Evolutionary conservation across 129 eudicot genomes (phyloP).

Genomic region (Daucus carota): DNA sequence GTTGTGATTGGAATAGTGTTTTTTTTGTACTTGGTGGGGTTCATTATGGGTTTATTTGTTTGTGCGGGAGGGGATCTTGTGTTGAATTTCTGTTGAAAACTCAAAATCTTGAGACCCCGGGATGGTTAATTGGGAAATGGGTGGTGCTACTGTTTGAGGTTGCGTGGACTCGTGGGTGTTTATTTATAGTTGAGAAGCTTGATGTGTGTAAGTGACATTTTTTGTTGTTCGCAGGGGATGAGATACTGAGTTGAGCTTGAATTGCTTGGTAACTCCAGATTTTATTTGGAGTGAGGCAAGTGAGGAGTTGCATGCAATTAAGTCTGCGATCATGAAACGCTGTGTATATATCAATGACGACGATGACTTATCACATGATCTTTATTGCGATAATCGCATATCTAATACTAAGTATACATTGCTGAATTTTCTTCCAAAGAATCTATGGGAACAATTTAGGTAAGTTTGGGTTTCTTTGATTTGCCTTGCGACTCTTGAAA

Average conservation of each 20-base stretch:
- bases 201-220: too few species aligned
- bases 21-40: neutral
- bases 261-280: constrained; percentile 14
- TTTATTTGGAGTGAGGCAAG: constrained; percentile 15
- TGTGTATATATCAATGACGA: constrained; percentile 78
- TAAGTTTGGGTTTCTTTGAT: constrained; percentile 12
- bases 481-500: neutral
- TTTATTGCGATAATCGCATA: constrained; percentile 76
- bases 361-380: constrained; percentile 48
- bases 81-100: neutral
- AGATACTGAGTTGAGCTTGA: neutral
- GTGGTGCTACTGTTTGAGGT: too few species aligned
- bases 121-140: neutral
- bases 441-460: constrained; percentile 99
- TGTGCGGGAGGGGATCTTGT: neutral
- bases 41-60: neutral
- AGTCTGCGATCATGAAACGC: constrained; percentile 68
- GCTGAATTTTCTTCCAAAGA: constrained; percentile 82
- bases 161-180: neutral
- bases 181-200: neutral
- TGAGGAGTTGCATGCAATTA: constrained; percentile 9
- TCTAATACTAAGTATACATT: constrained; percentile 85
- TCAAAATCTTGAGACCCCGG: neutral
- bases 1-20: neutral
- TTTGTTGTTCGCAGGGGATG: constrained; percentile 19